Conservation (phyloP, 805 yeast genomes). For the Kuraishia capsulata region DNA sequence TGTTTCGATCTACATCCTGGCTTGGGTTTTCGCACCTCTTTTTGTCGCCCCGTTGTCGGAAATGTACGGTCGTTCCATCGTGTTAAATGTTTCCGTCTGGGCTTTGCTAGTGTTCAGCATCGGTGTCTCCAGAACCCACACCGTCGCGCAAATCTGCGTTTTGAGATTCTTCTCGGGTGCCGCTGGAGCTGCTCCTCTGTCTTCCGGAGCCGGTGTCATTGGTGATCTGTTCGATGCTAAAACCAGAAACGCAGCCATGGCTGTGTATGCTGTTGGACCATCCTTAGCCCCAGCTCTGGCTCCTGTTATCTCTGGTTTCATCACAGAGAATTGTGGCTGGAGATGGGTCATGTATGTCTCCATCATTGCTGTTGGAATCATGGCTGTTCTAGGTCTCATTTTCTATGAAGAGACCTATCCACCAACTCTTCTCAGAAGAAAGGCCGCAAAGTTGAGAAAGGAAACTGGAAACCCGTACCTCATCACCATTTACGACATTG, state of each 20-base stretch:
- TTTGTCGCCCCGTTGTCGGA: slow-evolving; percentile 63
- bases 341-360: slow-evolving; percentile 56
- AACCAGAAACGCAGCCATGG: slow-evolving; percentile 46
- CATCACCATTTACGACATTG: slow-evolving; percentile 53
- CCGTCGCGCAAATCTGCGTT: slow-evolving; percentile 44
- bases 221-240: slow-evolving; percentile 49
- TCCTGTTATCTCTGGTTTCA: slow-evolving; percentile 48
- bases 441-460: slow-evolving; percentile 37
- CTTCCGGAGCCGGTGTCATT: slow-evolving; percentile 61
- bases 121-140: slow-evolving; percentile 54
- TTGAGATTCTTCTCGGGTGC: slow-evolving; percentile 56
- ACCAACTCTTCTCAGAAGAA: slow-evolving; percentile 37
- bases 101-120: slow-evolving; percentile 38
- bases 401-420: slow-evolving; percentile 51
- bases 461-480: slow-evolving; percentile 46
- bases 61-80: slow-evolving; percentile 50
- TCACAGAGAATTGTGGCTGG: slow-evolving; percentile 44
- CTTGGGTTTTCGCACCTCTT: slow-evolving; percentile 62
- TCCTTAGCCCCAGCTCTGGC: slow-evolving; percentile 53
- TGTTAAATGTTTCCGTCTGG: slow-evolving; percentile 43
- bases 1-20: slow-evolving; percentile 56
- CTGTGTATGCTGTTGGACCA: slow-evolving; percentile 39
- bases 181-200: slow-evolving; percentile 58
- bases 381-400: slow-evolving; percentile 32
- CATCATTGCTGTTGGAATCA: slow-evolving; percentile 40